Evolutionary conservation across 2,329 filamentous ascomycete species (phyloP), one percentile per base, ranked within the genome.

Genomic region (Fusarium luffae): DNA sequence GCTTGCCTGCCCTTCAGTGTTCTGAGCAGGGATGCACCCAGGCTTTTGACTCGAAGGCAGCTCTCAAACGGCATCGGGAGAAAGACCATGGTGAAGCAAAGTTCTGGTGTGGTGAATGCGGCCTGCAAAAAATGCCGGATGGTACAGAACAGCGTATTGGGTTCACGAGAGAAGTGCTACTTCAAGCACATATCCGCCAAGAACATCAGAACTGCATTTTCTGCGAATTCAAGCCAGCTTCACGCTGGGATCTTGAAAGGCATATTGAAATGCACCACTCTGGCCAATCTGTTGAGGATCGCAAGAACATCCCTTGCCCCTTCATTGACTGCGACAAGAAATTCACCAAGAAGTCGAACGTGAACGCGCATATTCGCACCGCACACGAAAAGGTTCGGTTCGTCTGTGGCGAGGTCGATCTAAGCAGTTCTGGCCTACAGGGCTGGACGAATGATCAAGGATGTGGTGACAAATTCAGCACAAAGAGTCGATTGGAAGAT

Each of bases 341-440:
- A 56, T 98, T 98, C 79, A 94, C 93, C 19, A 92, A 92, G 76
- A 89, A 88, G 66, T 91, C 91, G n/a, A 98, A 97, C 74, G 85
- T 97, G 54, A 92, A 90, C 18, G 88, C 90, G 1, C 95, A 98
- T 76, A 84, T 95, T 57, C 90, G 91, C 60, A 90, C 88, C 13
- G 90, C 91, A 0, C 95, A 98, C 76, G 86, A 93, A 70, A 91
- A 93, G 19, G 83, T 89, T 70, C 89, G 89, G 12, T 98, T 93
- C 75, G 84, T 93, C n/a, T 98, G 95, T 75, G 93, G 93, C 18
- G 81, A 90, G 49, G 86, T 89, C 13, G 88, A 91, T 70, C 81
- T 94, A 2, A 82, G 81, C 11, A 77, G 81, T 7, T 83, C 83
- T 10, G 88, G 88, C 46, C 81, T 96, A 3, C 79, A 82, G 12